Percentiles rank a stretch among this genome's conserved stretches.
These are phyloP conservation scores for Vanrija sp. DNA, from an alignment of 1,284 basidiomycete species.

Conservation along the genomic window DNA sequence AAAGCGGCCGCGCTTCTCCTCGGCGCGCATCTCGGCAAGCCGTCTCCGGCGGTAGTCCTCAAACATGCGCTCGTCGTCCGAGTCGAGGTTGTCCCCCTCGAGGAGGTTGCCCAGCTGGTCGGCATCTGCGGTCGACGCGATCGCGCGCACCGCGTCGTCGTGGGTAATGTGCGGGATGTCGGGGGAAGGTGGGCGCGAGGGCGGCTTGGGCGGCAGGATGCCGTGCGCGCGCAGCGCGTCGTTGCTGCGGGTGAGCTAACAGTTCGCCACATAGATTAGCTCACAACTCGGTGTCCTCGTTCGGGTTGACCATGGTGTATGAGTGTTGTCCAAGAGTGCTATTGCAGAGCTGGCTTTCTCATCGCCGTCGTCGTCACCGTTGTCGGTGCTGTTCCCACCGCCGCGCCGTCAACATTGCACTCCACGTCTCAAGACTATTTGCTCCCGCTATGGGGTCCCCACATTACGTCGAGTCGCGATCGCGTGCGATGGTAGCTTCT, in stretches of 20 bases:
- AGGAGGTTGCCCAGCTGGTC: constrained; percentile 60
- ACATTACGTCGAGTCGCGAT: background rate
- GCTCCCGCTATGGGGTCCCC: background rate
- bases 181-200: constrained; percentile 62
- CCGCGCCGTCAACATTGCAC: too few species aligned
- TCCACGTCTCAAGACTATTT: background rate
- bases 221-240: constrained; percentile 87
- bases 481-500: too few species aligned
- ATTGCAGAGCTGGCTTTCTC: background rate
- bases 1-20: constrained; percentile 66
- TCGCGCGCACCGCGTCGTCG: constrained; percentile 49
- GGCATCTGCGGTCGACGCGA: constrained; percentile 57
- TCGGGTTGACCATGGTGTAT: constrained; percentile 56
- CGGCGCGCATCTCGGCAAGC: constrained; percentile 62
- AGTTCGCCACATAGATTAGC: constrained; percentile 34
- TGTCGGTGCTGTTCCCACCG: background rate
- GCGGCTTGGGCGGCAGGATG: constrained; percentile 72
- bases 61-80: constrained; percentile 73
- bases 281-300: constrained; percentile 92
- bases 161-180: constrained; percentile 53
- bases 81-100: constrained; percentile 65
- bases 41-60: constrained; percentile 65
- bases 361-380: background rate
- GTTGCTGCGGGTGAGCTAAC: constrained; percentile 60
- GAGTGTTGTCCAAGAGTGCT: background rate